phyloP scores from a whole-genome alignment of 208 protist genomes.

The Acanthamoeba lenticulata region DNA sequence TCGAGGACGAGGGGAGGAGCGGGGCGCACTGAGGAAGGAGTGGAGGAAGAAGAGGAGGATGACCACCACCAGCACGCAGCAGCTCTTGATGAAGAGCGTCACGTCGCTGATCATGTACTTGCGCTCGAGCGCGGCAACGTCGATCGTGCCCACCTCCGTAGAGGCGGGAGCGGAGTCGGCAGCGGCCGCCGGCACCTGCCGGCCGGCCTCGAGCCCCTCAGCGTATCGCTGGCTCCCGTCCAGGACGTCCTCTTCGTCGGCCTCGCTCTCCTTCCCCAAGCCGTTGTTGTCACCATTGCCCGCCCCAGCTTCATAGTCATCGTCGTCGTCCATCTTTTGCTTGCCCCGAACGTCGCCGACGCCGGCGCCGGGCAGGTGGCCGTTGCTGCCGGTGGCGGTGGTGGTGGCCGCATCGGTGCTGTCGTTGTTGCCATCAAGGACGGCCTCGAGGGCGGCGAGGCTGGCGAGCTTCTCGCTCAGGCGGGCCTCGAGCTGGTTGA shows the following conservation, averaged over 20 bases:
- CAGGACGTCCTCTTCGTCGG: neutral
- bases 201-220: neutral
- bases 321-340: neutral
- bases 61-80: conserved; percentile 55
- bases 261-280: neutral
- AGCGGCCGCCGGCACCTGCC: too few species aligned
- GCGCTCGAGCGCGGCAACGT: conserved; percentile 58
- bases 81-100: conserved; percentile 69
- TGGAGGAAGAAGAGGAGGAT: conserved; percentile 80
- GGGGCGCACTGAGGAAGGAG: neutral
- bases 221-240: neutral
- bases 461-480: too few species aligned
- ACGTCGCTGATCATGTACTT: conserved; percentile 71
- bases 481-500: neutral
- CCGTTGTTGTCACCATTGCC: neutral
- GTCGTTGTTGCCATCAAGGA: neutral
- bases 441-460: neutral
- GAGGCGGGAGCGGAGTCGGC: too few species aligned
- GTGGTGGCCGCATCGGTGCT: neutral
- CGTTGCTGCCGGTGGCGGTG: neutral
- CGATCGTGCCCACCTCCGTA: neutral
- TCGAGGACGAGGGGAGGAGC: conserved; percentile 52
- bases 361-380: neutral
- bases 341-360: neutral
- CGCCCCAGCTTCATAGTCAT: neutral